Evolutionary conservation across 805 yeast species (phyloP).

Genomic region (Saturnispora gosingensis): DNA sequence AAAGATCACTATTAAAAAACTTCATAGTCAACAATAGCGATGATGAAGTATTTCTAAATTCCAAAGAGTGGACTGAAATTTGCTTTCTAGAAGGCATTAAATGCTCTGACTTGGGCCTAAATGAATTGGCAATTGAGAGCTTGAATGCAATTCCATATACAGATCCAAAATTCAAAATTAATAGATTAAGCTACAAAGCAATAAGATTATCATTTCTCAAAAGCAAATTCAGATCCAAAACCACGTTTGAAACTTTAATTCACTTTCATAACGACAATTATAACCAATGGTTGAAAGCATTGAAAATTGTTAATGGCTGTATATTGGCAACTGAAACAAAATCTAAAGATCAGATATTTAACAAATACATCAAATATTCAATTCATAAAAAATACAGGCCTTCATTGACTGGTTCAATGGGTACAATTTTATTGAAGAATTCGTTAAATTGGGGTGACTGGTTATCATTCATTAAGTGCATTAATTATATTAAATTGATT

Average conservation of each 20-base stretch:
- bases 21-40: not conserved
- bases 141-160: constrained; percentile 9
- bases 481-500: not conserved
- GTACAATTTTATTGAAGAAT: not conserved
- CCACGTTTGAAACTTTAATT: constrained; percentile 19
- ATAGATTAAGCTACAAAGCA: constrained; percentile 9
- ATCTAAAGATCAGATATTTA: not conserved
- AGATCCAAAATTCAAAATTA: constrained; percentile 13
- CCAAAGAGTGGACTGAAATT: constrained; percentile 3
- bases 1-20: not conserved
- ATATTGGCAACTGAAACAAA: not conserved
- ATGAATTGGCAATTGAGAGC: not conserved
- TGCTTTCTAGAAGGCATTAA: constrained; percentile 1
- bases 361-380: constrained; percentile 1
- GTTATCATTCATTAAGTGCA: not conserved
- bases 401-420: constrained; percentile 9
- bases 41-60: not conserved
- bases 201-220: constrained; percentile 12
- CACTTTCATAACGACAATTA: constrained; percentile 10
- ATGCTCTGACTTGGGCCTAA: not conserved
- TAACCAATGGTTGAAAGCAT: constrained; percentile 3
- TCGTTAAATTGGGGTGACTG: not conserved
- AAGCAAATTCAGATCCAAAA: constrained; percentile 10
- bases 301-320: constrained; percentile 7
- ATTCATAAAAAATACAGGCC: constrained; percentile 10